A percentile compares a stretch with the other conserved stretches of the same genome.
Evolutionary conservation across 441 rosid species (phyloP).

Genomic region (Capsella rubella): DNA sequence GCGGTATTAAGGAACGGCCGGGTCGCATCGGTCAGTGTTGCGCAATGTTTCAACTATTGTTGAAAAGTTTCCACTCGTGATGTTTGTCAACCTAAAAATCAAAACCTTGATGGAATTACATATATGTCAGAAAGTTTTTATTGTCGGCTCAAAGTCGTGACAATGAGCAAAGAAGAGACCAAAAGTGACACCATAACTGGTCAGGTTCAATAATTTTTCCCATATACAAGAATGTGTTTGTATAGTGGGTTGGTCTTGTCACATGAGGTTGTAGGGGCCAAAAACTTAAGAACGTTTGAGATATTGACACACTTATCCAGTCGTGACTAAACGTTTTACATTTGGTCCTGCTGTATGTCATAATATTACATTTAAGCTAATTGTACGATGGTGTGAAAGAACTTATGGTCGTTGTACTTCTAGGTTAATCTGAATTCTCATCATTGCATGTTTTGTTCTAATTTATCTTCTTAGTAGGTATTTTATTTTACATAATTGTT

Average conservation of each 20-base stretch:
- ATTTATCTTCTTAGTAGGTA: no score
- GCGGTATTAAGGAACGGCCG: not conserved
- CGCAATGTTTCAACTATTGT: slow-evolving; percentile 8
- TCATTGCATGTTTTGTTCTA: no score
- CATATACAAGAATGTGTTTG: slow-evolving; percentile 25
- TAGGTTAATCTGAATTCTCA: no score
- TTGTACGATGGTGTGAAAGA: not conserved
- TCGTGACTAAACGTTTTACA: slow-evolving; percentile 8
- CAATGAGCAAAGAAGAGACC: slow-evolving; percentile 31
- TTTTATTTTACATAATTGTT: no score
- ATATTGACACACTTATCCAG: slow-evolving; percentile 16
- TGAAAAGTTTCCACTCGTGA: slow-evolving; percentile 13
- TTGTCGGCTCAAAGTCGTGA: slow-evolving; percentile 33
- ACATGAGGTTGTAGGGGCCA: slow-evolving; percentile 41
- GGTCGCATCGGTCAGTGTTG: slow-evolving; percentile 19
- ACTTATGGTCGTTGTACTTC: no score
- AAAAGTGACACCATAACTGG: slow-evolving; percentile 18
- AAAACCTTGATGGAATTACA: slow-evolving; percentile 19
- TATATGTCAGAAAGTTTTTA: slow-evolving; percentile 19
- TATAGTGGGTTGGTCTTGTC: slow-evolving; percentile 35
- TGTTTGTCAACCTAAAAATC: slow-evolving; percentile 2
- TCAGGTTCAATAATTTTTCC: slow-evolving; percentile 34
- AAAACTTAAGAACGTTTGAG: slow-evolving; percentile 16
- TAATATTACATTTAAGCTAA: not conserved
- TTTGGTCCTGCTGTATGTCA: not conserved